Evolutionary conservation across 2,329 filamentous ascomycete genomes (phyloP).

Genomic region (Trichoderma semiorbis): DNA sequence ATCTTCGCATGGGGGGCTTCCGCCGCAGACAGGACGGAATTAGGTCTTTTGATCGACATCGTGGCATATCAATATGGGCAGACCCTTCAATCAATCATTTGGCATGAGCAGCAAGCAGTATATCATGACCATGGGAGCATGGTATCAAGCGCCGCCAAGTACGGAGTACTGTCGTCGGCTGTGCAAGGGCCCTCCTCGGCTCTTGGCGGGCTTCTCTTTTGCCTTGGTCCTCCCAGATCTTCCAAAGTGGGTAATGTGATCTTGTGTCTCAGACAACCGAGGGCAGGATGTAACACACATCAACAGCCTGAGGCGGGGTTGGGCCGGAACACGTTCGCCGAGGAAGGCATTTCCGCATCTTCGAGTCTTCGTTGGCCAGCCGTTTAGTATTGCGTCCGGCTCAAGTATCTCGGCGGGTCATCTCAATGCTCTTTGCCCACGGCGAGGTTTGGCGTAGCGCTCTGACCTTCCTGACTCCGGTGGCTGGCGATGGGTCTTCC

Average conservation of each 20-base stretch:
- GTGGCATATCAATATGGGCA: background rate
- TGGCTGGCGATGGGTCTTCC: conserved; percentile 11
- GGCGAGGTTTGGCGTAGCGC: conserved; percentile 5
- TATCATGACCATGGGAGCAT: background rate
- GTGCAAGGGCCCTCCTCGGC: background rate
- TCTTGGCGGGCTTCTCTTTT: background rate
- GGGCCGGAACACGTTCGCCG: conserved; percentile 8
- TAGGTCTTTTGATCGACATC: background rate
- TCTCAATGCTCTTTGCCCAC: background rate
- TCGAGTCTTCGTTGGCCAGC: background rate
- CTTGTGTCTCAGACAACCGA: conserved; percentile 15
- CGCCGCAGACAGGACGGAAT: background rate
- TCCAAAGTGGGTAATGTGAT: conserved; percentile 8
- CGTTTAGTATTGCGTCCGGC: background rate
- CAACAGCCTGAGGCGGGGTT: conserved; percentile 14
- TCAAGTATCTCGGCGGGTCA: conserved; percentile 1
- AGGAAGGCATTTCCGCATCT: background rate
- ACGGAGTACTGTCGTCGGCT: background rate
- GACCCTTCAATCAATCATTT: background rate
- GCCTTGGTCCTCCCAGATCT: background rate
- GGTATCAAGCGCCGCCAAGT: background rate
- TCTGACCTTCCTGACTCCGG: conserved; percentile 2
- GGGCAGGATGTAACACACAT: conserved; percentile 11
- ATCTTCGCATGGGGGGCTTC: background rate
- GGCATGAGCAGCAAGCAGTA: background rate